These are phyloP conservation scores for Linanthus parryae DNA, from an alignment of 148 eudicot species.

Conservation along the genomic window DNA sequence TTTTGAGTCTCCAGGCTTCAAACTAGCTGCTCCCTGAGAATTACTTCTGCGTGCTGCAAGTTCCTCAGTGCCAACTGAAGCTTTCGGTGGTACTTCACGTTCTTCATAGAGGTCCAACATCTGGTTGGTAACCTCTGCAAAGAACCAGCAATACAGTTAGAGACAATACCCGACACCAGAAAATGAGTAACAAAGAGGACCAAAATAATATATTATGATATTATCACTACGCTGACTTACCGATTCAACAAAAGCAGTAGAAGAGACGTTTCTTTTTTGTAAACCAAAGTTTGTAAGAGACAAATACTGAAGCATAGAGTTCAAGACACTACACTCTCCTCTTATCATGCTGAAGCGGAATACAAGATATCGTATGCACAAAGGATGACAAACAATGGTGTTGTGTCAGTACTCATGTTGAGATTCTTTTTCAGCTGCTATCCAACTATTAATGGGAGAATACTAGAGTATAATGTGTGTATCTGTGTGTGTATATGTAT, in stretches of 20 bases:
- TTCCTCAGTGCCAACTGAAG: conserved; percentile 41
- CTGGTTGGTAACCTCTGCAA: conserved; percentile 97
- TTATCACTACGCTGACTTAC: too few species aligned
- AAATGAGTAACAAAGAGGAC: too few species aligned
- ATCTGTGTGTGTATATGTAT: too few species aligned
- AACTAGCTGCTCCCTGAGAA: conserved; percentile 39
- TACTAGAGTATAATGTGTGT: too few species aligned
- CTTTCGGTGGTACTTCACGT: conserved; percentile 54
- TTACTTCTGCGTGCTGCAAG: conserved; percentile 30
- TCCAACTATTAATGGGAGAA: background rate
- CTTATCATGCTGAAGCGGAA: too few species aligned
- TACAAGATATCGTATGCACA: too few species aligned
- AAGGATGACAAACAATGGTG: too few species aligned
- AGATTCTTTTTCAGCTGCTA: background rate
- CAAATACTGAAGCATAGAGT: background rate
- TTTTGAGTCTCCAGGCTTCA: too few species aligned
- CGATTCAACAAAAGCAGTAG: too few species aligned
- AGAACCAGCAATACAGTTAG: conserved; percentile 8
- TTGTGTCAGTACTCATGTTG: too few species aligned
- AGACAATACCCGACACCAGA: background rate
- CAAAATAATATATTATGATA: too few species aligned
- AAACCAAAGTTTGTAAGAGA: background rate
- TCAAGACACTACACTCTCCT: background rate
- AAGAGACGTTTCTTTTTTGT: background rate
- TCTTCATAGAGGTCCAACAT: conserved; percentile 96